Percentiles rank a stretch among this genome's conserved stretches.
Evolutionary conservation across 2,329 filamentous ascomycete species (phyloP).

Genomic region (Shiraia sp.): DNA sequence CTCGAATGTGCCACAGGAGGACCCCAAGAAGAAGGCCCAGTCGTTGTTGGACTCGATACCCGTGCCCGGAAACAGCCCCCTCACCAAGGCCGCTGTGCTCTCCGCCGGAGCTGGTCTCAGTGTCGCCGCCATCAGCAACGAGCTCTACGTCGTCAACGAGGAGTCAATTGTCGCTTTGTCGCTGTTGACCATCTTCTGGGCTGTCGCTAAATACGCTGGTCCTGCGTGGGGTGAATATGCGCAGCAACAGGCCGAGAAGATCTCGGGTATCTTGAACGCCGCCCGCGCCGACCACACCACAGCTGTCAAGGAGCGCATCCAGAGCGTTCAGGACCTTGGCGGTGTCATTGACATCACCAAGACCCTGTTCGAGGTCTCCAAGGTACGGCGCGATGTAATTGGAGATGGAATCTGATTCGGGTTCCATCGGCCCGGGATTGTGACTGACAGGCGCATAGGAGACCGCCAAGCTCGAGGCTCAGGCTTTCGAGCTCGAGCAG

Average conservation of each 20-base stretch:
- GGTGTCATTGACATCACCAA: constrained; percentile 97
- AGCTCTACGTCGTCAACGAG: constrained; percentile 99
- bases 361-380: constrained; percentile 94
- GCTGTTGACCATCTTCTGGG: constrained; percentile 89
- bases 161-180: constrained; percentile 94
- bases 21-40: constrained; percentile 96
- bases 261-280: constrained; percentile 92
- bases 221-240: constrained; percentile 94
- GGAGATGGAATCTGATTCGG: constrained; percentile 2
- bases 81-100: constrained; percentile 96
- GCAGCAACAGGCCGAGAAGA: constrained; percentile 83
- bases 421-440: constrained; percentile 22
- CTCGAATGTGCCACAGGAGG: constrained; percentile 79
- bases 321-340: constrained; percentile 91
- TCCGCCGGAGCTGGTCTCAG: constrained; percentile 89
- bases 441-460: constrained; percentile 62
- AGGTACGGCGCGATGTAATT: constrained; percentile 64
- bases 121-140: constrained; percentile 96
- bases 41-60: constrained; percentile 92
- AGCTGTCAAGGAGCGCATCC: constrained; percentile 92
- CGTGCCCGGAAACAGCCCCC: constrained; percentile 85
- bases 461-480: constrained; percentile 91
- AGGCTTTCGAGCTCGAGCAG: constrained; percentile 98
- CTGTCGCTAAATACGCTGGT: constrained; percentile 89
- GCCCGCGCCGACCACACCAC: constrained; percentile 93